A percentile compares a stretch with the other conserved stretches of the same genome.
These are phyloP conservation scores for Ehretia macrophylla DNA, from an alignment of 257 asterid species.

Conservation along the genomic window DNA sequence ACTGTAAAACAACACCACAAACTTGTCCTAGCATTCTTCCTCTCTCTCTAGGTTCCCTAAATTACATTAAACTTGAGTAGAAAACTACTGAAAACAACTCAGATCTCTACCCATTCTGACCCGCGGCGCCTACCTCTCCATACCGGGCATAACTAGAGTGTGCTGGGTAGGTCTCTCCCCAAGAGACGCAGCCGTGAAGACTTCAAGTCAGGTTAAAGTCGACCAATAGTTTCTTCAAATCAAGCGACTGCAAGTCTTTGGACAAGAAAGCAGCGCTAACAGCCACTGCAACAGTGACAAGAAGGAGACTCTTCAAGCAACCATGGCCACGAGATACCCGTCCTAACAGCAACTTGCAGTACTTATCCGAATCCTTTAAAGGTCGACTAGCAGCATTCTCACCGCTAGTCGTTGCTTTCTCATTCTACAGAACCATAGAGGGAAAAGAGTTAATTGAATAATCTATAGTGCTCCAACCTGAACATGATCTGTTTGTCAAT, in stretches of 20 bases:
- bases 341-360: slow-evolving; percentile 18
- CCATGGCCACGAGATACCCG: slow-evolving; percentile 19
- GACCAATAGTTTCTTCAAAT: slow-evolving; percentile 21
- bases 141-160: slow-evolving; percentile 18
- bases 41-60: slow-evolving; percentile 10
- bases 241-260: slow-evolving; percentile 21
- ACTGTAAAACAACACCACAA: slow-evolving; percentile 13
- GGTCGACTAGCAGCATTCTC: slow-evolving; percentile 8
- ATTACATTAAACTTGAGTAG: slow-evolving; percentile 5
- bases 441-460: background rate
- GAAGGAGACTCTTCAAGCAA: slow-evolving; percentile 13
- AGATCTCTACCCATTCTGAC: slow-evolving; percentile 22
- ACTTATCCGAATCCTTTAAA: slow-evolving; percentile 25
- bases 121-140: slow-evolving; percentile 26
- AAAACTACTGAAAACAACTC: slow-evolving; percentile 13
- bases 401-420: slow-evolving; percentile 13
- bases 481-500: background rate
- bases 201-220: slow-evolving; percentile 23
- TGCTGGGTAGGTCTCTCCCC: too few relatives aligned
- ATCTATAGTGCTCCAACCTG: background rate
- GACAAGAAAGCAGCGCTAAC: slow-evolving; percentile 16
- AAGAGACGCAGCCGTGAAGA: too few relatives aligned
- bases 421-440: slow-evolving; percentile 16
- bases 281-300: slow-evolving; percentile 10
- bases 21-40: slow-evolving; percentile 8